These are phyloP conservation scores for Agastache rugosa DNA, from an alignment of 257 asterid genomes.

Conservation along the genomic window DNA sequence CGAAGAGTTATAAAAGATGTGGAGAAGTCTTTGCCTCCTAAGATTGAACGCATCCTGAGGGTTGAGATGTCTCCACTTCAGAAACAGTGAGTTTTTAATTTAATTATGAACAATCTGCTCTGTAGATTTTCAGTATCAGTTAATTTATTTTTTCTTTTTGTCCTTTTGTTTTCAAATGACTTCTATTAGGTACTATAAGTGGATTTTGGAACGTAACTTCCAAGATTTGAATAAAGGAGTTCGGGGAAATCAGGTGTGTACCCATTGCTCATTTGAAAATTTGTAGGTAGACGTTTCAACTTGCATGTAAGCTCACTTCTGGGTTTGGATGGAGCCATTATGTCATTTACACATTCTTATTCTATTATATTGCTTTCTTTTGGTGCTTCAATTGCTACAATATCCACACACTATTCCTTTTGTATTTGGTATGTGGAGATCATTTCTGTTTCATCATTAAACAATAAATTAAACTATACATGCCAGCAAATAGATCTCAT, in stretches of 20 bases:
- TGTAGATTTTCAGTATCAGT: slow-evolving; percentile 14
- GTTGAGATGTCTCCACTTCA: slow-evolving; percentile 99
- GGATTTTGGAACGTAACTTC: slow-evolving; percentile 99
- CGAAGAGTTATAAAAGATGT: slow-evolving; percentile 98
- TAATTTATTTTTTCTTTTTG: background rate
- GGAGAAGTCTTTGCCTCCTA: slow-evolving; percentile 99
- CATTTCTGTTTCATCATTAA: background rate
- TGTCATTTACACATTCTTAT: slow-evolving; percentile 7
- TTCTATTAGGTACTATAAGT: slow-evolving; percentile 83
- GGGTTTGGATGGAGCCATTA: slow-evolving; percentile 1
- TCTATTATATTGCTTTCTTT: background rate
- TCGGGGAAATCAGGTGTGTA: slow-evolving; percentile 93
- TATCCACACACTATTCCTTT: background rate
- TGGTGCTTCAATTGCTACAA: slow-evolving; percentile 31
- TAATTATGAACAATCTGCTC: background rate
- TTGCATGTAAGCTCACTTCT: slow-evolving; percentile 8
- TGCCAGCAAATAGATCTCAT: slow-evolving; percentile 25
- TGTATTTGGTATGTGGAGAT: background rate
- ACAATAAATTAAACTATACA: background rate
- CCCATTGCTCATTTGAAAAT: slow-evolving; percentile 29
- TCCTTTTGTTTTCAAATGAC: background rate
- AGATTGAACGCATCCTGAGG: slow-evolving; percentile 97
- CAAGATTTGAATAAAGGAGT: slow-evolving; percentile 98
- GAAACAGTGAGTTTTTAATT: slow-evolving; percentile 73
- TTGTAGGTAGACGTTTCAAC: slow-evolving; percentile 28